Evolutionary conservation across 2,329 filamentous ascomycete species (phyloP), one percentile per base, ranked within the genome.

Genomic region (Cladosporium cucumerinum): DNA sequence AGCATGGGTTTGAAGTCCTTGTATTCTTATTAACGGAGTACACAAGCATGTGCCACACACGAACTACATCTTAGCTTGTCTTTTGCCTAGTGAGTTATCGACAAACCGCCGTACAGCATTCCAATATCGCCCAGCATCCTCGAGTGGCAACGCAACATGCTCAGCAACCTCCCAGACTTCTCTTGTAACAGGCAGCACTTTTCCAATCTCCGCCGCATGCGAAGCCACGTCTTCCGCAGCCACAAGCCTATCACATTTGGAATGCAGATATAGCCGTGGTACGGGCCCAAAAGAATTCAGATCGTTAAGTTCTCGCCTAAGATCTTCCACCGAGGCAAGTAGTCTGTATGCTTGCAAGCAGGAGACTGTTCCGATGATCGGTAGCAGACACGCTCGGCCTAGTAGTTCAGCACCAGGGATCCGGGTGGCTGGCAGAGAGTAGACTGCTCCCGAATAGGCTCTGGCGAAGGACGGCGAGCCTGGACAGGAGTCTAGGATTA

Each of bases 111-210:
- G 16, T 10, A 64, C 34, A n/a, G 36, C 61, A 16, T 26, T 25
- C 61, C 61, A 64, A 51, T 64, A 64, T 0, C 52, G 39, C 39
- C 49, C 51, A n/a, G 61, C 12, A n/a, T 64, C 39, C 26, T 57
- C 43, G 18, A 51, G 34, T 25, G 61, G 61, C 8, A 64, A 32
- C 14, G 61, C 61, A 5, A 55, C 51, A 49, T 64, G 61, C 28
- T 48, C 61, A 7, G 61, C 61, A 23, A 30, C 6, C 39, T 58
- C 61, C 61, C 61, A 64, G 6, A 58, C 34, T 52, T 64, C 61
- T n/a, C 43, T 64, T n/a, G 11, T 26, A 16, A 57, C 39, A 36
- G 23, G 23, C 8, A 58, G 14, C 12, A 25, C 10, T 7, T 6
- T 14, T 4, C 51, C 61, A 8, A 51, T 57, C 21, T 64, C 51